These are phyloP conservation scores for Aspergillus arachidicola DNA, from an alignment of 2,329 filamentous ascomycete genomes.

Conservation along the genomic window DNA sequence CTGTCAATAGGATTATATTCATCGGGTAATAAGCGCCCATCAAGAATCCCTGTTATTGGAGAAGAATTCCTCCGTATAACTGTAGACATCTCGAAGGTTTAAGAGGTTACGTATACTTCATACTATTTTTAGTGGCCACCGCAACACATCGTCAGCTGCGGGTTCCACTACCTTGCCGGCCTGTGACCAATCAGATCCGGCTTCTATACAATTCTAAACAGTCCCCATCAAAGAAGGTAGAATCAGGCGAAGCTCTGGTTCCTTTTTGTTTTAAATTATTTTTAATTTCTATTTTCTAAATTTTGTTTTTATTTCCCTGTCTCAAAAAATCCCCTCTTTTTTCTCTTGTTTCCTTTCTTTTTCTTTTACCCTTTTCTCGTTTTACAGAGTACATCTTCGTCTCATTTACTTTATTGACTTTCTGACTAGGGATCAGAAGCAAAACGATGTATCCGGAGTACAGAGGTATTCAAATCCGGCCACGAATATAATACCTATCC, in stretches of 20 bases:
- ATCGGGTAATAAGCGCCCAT: neutral
- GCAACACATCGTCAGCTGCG: constrained; percentile 9
- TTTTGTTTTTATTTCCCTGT: neutral
- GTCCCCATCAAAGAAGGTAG: neutral
- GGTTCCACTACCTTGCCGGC: constrained; percentile 1
- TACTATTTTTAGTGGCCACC: constrained; percentile 8
- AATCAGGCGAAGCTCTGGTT: neutral
- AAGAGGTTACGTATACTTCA: constrained; percentile 12
- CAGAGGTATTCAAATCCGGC: neutral
- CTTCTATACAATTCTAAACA: neutral
- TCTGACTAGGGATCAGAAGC: neutral
- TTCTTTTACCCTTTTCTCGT: neutral
- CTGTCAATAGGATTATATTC: neutral
- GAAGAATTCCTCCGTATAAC: neutral
- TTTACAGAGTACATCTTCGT: neutral
- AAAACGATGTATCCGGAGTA: neutral
- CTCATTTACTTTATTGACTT: neutral
- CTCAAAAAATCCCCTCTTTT: neutral
- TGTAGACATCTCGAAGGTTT: neutral
- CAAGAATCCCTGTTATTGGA: neutral
- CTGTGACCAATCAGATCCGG: neutral
- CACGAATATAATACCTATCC: neutral
- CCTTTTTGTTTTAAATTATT: neutral
- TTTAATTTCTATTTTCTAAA: neutral
- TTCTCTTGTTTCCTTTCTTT: neutral